Conservation (phyloP, 257 asterid genomes). For the Ehretia macrophylla region DNA sequence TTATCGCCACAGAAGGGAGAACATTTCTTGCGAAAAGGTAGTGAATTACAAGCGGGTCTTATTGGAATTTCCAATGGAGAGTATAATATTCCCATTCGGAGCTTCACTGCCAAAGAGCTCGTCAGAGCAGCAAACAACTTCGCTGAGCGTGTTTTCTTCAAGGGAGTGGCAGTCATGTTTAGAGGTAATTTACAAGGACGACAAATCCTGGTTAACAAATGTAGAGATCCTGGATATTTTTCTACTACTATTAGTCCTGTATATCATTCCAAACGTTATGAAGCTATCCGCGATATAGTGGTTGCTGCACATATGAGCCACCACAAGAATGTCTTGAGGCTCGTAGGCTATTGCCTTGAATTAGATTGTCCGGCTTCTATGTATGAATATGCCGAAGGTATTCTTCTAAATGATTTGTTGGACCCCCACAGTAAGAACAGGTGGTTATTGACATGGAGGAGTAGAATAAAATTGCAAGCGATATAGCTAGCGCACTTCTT, state of each 20-base stretch:
- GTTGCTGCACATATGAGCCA: conserved; percentile 9
- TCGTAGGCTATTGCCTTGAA: neutral
- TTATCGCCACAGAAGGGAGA: no score
- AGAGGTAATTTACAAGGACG: neutral
- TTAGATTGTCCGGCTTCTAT: neutral
- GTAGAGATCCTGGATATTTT: neutral
- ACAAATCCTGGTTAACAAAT: neutral
- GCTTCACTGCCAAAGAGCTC: conserved; percentile 12
- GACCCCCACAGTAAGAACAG: neutral
- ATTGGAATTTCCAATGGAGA: conserved; percentile 8
- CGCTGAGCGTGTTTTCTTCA: neutral
- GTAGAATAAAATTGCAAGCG: conserved; percentile 17
- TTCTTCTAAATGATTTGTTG: neutral
- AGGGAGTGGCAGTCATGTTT: neutral
- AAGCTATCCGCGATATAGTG: neutral
- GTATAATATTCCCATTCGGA: conserved; percentile 10
- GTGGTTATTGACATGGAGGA: conserved; percentile 2
- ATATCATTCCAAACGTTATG: conserved; percentile 1
- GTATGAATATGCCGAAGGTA: neutral
- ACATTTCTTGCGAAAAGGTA: conserved; percentile 10
- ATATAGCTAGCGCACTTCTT: conserved; percentile 11
- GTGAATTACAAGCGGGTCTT: conserved; percentile 5
- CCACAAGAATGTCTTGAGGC: conserved; percentile 13
- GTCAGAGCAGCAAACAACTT: conserved; percentile 9
- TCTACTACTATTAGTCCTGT: no score